A percentile compares a stretch with the other conserved stretches of the same genome.
Conservation (phyloP, 345 rosid species). For the Eucalyptus regnans region DNA sequence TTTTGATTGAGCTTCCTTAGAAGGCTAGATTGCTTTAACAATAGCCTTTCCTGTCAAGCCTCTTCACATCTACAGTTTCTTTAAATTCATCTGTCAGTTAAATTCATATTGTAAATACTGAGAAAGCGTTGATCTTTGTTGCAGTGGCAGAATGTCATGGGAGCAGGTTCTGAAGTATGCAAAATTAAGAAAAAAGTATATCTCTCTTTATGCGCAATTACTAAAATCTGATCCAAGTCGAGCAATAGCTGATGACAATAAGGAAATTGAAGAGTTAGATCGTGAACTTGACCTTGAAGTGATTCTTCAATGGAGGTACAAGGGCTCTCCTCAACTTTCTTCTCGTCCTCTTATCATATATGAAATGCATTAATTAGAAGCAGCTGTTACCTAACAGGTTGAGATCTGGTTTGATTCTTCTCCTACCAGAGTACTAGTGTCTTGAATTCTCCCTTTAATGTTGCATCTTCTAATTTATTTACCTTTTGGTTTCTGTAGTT, state of each 20-base stretch:
- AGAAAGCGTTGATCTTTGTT: constrained; percentile 20
- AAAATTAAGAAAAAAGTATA: constrained; percentile 76
- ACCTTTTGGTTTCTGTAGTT: background rate
- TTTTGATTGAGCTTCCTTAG: background rate
- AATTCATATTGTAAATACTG: background rate
- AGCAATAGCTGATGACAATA: constrained; percentile 50
- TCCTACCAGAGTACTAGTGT: background rate
- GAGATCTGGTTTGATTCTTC: background rate
- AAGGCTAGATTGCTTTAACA: background rate
- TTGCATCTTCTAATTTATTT: background rate
- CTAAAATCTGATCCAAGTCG: constrained; percentile 71
- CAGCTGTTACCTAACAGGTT: background rate
- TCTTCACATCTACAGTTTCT: background rate
- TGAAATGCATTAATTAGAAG: background rate
- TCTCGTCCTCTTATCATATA: background rate
- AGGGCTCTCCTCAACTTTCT: background rate
- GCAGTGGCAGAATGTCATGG: constrained; percentile 96
- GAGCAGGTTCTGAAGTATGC: constrained; percentile 72
- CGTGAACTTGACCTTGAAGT: constrained; percentile 79
- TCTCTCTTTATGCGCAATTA: constrained; percentile 74
- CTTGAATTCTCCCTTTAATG: background rate
- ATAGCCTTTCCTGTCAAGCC: background rate
- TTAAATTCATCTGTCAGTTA: background rate
- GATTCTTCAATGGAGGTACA: constrained; percentile 94
- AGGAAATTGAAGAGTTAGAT: constrained; percentile 81